Conservation (phyloP, 179 eudicot species). For the Silene vulgaris region DNA sequence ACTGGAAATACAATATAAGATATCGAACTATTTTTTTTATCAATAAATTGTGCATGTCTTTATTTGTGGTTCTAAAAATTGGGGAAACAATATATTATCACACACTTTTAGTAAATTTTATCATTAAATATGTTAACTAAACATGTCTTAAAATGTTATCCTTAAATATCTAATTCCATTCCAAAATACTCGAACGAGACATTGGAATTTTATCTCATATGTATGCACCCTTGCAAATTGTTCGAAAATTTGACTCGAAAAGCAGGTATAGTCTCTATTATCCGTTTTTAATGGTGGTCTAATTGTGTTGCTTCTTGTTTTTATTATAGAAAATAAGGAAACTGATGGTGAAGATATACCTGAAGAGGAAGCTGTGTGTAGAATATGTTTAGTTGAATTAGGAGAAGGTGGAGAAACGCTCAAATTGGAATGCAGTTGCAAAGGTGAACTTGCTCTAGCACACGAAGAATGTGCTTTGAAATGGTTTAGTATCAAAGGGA, state of each 20-base stretch:
- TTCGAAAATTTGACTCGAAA: background rate
- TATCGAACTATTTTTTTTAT: too few species aligned
- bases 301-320: slow-evolving; percentile 3
- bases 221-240: background rate
- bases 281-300: background rate
- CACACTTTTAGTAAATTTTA: too few species aligned
- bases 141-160: too few species aligned
- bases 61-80: too few species aligned
- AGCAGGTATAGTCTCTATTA: background rate
- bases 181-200: too few species aligned
- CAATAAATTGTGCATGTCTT: too few species aligned
- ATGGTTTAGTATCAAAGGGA: slow-evolving; percentile 91
- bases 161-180: too few species aligned
- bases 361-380: slow-evolving; percentile 88
- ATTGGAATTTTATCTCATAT: background rate
- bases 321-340: slow-evolving; percentile 20
- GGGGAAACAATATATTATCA: too few species aligned
- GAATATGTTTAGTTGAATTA: slow-evolving; percentile 70
- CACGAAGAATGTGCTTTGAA: slow-evolving; percentile 81
- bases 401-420: slow-evolving; percentile 84
- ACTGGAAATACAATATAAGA: too few species aligned
- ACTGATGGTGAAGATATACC: slow-evolving; percentile 66
- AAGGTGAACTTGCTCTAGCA: slow-evolving; percentile 87
- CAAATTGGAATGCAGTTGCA: slow-evolving; percentile 85
- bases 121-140: too few species aligned